A percentile compares a stretch with the other conserved stretches of the same genome.
These are phyloP conservation scores for Pseudogymnoascus sp. DNA, from an alignment of 2,329 filamentous ascomycete genomes.

Conservation along the genomic window DNA sequence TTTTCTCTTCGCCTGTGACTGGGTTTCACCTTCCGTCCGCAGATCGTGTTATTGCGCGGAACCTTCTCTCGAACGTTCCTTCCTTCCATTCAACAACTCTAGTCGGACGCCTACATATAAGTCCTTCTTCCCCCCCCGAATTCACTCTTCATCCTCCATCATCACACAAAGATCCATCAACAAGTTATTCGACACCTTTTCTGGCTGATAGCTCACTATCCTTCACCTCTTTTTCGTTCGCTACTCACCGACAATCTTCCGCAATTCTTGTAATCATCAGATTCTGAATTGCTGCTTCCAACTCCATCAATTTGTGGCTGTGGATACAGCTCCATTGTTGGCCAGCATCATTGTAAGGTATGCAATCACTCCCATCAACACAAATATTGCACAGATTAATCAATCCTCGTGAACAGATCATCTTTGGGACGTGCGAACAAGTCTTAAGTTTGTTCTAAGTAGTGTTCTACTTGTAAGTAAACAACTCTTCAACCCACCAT, in stretches of 20 bases:
- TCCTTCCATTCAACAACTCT: not conserved
- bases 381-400: constrained; percentile 2
- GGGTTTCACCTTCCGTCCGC: not conserved
- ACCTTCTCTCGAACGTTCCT: constrained; percentile 8
- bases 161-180: constrained; percentile 11
- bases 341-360: constrained; percentile 3
- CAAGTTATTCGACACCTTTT: constrained; percentile 7
- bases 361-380: not conserved
- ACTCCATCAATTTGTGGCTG: constrained; percentile 6
- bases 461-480: constrained; percentile 9
- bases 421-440: not conserved
- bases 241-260: constrained; percentile 5
- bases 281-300: constrained; percentile 1
- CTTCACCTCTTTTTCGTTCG: constrained; percentile 12
- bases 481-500: not conserved
- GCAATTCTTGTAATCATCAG: constrained; percentile 13
- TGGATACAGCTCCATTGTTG: not conserved
- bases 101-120: not conserved
- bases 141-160: not conserved
- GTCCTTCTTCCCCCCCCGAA: not conserved
- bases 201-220: constrained; percentile 13
- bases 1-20: not conserved
- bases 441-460: not conserved
- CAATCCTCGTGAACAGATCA: not conserved
- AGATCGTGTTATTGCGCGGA: not conserved